These are phyloP conservation scores for Leccinellum rugosiceps DNA, from an alignment of 768 basidiomycete species.

Conservation along the genomic window DNA sequence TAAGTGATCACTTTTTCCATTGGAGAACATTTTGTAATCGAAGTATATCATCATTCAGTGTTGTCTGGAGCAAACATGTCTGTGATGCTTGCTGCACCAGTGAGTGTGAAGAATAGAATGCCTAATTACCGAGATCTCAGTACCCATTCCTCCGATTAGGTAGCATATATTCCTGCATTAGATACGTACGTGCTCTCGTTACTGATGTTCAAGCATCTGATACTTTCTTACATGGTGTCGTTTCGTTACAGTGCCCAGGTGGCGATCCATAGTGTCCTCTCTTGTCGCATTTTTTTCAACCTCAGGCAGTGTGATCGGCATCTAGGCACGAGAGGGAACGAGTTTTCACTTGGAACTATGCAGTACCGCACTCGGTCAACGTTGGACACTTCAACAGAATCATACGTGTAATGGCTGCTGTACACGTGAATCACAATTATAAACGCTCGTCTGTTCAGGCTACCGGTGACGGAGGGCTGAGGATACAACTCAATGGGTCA, in stretches of 20 bases:
- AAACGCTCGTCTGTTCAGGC: too few relatives aligned
- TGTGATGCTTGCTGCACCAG: too few relatives aligned
- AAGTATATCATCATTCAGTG: too few relatives aligned
- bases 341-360: conserved; percentile 5
- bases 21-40: too few relatives aligned
- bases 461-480: neutral
- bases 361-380: neutral
- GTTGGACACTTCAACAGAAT: neutral
- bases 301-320: conserved; percentile 11
- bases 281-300: conserved; percentile 28
- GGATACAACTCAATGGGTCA: neutral
- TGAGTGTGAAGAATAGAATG: neutral
- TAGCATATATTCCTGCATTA: conserved; percentile 12
- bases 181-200: conserved; percentile 20
- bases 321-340: neutral
- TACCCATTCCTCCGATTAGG: conserved; percentile 3
- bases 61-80: too few relatives aligned
- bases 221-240: conserved; percentile 6
- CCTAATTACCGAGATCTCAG: neutral
- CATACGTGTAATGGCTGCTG: too few relatives aligned
- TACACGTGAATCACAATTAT: too few relatives aligned
- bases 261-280: conserved; percentile 25
- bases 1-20: too few relatives aligned
- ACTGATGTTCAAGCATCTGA: too few relatives aligned
- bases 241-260: conserved; percentile 23